Conservation (phyloP, 805 yeast genomes). For the Candida rishiriensis region DNA sequence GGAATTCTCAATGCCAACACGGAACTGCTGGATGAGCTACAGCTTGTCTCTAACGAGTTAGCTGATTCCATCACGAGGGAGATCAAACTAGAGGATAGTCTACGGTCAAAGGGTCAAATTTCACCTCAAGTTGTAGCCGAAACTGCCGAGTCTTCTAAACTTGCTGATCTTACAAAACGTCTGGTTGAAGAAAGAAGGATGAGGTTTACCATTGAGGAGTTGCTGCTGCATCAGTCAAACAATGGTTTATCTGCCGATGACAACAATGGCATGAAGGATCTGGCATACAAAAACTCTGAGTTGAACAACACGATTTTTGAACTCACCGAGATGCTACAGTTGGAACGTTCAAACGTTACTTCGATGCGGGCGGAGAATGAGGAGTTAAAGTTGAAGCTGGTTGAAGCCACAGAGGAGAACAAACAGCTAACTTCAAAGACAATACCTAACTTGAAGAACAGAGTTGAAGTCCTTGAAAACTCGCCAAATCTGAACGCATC, state of each 20-base stretch:
- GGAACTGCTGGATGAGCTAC: constrained; percentile 57
- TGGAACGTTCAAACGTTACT: constrained; percentile 43
- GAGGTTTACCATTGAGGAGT: constrained; percentile 69
- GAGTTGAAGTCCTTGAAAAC: constrained; percentile 30
- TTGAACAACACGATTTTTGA: constrained; percentile 42
- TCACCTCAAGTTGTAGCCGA: constrained; percentile 24
- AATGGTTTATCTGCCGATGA: constrained; percentile 10
- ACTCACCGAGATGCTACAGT: constrained; percentile 44
- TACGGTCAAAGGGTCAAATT: constrained; percentile 16
- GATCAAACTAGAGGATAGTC: constrained; percentile 47
- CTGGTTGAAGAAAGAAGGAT: constrained; percentile 61
- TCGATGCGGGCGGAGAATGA: constrained; percentile 33
- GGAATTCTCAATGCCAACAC: constrained; percentile 58
- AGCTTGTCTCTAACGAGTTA: constrained; percentile 64
- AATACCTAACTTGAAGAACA: constrained; percentile 44
- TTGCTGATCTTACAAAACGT: constrained; percentile 51
- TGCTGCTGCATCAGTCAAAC: constrained; percentile 42
- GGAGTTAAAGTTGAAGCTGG: constrained; percentile 35
- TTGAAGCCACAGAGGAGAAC: constrained; percentile 36
- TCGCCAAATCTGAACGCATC: constrained; percentile 10
- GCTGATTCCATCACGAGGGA: constrained; percentile 72
- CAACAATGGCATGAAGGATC: constrained; percentile 47
- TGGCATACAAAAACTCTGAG: constrained; percentile 53
- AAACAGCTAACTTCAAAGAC: constrained; percentile 37
- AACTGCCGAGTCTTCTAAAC: constrained; percentile 36